phyloP scores from a whole-genome alignment of 2,329 filamentous ascomycete genomes.

The Fusarium nodosum region DNA sequence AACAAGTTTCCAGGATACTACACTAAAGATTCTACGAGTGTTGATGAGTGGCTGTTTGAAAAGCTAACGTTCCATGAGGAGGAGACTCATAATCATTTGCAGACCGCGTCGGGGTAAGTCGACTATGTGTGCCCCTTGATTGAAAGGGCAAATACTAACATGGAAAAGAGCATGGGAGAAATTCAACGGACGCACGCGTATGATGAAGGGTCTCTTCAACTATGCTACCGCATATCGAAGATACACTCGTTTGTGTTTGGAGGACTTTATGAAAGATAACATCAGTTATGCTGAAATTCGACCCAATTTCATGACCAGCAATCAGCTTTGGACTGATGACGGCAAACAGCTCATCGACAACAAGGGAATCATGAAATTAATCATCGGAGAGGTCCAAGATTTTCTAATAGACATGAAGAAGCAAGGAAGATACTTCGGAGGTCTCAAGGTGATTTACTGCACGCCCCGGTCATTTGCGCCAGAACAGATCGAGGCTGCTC shows the following conservation, averaged over 20 bases:
- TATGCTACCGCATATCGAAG: slow-evolving; percentile 72
- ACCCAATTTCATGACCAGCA: slow-evolving; percentile 75
- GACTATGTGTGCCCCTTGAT: too few species aligned
- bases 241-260: slow-evolving; percentile 72
- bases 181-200: slow-evolving; percentile 77
- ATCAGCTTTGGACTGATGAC: slow-evolving; percentile 71
- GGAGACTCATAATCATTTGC: slow-evolving; percentile 68
- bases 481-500: slow-evolving; percentile 62
- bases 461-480: slow-evolving; percentile 72
- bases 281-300: slow-evolving; percentile 80
- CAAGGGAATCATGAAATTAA: slow-evolving; percentile 70
- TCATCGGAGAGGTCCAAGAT: slow-evolving; percentile 65
- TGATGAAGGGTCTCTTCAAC: slow-evolving; percentile 80
- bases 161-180: slow-evolving; percentile 67
- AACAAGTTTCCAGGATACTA: slow-evolving; percentile 52
- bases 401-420: slow-evolving; percentile 58
- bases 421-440: slow-evolving; percentile 64
- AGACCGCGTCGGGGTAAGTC: slow-evolving; percentile 67
- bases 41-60: slow-evolving; percentile 67
- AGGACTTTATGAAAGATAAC: slow-evolving; percentile 73
- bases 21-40: slow-evolving; percentile 40
- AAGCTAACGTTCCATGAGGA: slow-evolving; percentile 74
- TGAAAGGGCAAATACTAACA: slow-evolving; percentile 14
- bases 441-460: slow-evolving; percentile 79
- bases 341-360: slow-evolving; percentile 67